Evolutionary conservation across 306 rosid genomes (phyloP), one percentile per base, ranked within the genome.

Genomic region (Fragaria vesca): DNA sequence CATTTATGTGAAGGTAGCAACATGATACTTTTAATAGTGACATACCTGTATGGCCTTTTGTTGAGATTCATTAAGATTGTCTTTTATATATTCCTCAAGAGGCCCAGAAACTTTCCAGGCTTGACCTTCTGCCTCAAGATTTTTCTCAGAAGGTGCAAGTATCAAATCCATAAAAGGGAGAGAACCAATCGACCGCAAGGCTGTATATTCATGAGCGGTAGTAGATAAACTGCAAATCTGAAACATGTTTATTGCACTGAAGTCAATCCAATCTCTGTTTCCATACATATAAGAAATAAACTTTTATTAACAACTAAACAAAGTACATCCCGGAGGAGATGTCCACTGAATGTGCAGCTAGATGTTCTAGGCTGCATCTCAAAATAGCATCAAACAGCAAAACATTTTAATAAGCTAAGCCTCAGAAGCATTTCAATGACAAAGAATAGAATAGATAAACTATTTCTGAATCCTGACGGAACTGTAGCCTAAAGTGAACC

Each of bases 171-270:
- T 90, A 82, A 89, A 94, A n/a, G 90, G 93, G 67, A 92, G 91
- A 79, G 76, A 82, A 51, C 86, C 69, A 79, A 94, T 79, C 10
- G 95, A 86, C 81, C 82, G 85, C 52, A 94, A 40, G 36, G 97
- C 97, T 78, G 86, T 34, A 87, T 90, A 94, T 85, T 94, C 97
- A 75, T 95, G 95, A 75, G 87, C 91, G 73, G 87, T 90, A 42
- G 98, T 94, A 47, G 98, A 94, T 82, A 94, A 85, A 84, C 91
- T 94, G 93, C 98, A 90, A 48, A 90, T 79, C 98, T 94, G 86
- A 88, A 87, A 73, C 52, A 82, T 75, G 38, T 46, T 20, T 45
- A n/a, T 75, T 67, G 42, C 60, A 76, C 12, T 66, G 50, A 73
- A 76, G 32, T 40, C 70, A 75, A 7, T 45, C 52, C 6, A 26